Conservation (phyloP, 176 grass and related monocot genomes). For the Thalia dealbata region DNA sequence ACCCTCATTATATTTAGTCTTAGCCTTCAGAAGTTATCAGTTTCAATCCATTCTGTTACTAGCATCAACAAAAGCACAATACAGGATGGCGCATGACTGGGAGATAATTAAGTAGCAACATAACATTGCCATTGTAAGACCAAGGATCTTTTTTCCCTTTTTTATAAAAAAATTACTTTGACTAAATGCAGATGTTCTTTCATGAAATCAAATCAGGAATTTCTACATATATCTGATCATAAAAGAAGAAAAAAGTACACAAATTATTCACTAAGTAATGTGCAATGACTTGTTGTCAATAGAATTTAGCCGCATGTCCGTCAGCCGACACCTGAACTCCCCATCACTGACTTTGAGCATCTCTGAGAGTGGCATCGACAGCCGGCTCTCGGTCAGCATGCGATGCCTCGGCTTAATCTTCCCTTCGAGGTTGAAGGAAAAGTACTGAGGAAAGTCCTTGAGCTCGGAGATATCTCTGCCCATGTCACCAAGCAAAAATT, state of each 20-base stretch:
- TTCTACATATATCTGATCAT: not conserved
- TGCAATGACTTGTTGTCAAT: not conserved
- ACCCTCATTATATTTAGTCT: no score
- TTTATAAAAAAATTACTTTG: no score
- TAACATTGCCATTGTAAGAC: no score
- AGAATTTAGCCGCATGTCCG: constrained; percentile 7
- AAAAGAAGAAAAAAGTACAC: not conserved
- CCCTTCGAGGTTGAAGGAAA: constrained; percentile 20
- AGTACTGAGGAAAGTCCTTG: constrained; percentile 27
- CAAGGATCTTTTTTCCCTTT: no score
- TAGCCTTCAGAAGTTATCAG: no score
- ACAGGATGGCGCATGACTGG: no score
- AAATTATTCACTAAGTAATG: constrained; percentile 4
- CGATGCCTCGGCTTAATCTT: constrained; percentile 25
- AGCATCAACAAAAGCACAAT: no score
- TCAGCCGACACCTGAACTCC: constrained; percentile 8
- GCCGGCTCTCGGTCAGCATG: constrained; percentile 7
- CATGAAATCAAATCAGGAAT: not conserved
- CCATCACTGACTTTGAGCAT: constrained; percentile 26
- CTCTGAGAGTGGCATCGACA: constrained; percentile 14
- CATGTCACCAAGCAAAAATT: constrained; percentile 18
- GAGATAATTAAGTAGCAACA: no score
- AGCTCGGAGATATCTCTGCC: constrained; percentile 19
- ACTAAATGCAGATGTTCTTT: not conserved
- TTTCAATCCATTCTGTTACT: no score